Evolutionary conservation across 2,329 filamentous ascomycete species (phyloP), one percentile per base, ranked within the genome.

Genomic region (Plenodomus tracheiphilus): DNA sequence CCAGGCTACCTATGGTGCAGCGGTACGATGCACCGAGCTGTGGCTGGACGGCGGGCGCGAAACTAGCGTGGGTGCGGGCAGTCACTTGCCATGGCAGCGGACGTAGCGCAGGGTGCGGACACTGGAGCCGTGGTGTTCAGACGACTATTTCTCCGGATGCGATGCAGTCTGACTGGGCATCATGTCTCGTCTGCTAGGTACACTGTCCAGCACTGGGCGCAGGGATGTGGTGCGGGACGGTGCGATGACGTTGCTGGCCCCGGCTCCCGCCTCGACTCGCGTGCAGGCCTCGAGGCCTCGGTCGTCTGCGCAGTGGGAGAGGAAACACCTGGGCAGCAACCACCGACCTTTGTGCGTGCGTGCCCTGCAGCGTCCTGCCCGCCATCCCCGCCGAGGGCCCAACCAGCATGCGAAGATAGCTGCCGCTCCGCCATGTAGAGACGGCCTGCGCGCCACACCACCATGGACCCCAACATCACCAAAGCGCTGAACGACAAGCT

Each of bases 401-500:
- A 38, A 30, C 17, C 25, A 49, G 16, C 7, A 59, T 56, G 51
- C 53, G 39, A 43, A 44, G 18, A 34, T 25, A 37, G 45, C 20
- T 16, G 11, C 53, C 28, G 54, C 58, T 49, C 51, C 56, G 48
- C 52, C 60, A 65, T 69, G 66, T 68, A 68, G 62, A 59, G 41
- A 41, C 47, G 34, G 43, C 52, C 41, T 43, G 41, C 51, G 42
- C 39, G 39, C 48, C 39, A 25, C 43, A 50, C 49, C 61, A 67
- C 39, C 53, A 97, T 97, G 92, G 93, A 97, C 79, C 80, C 84
- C 68, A 87, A 86, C 70, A 90, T 97, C 71, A 91, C 95, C 75
- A 89, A 93, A 64, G 83, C 92, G 61, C 81, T 99, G 70, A 96
- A 95, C 72, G 94, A 99, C 77, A 99, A 97, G 83, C 87, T 97